phyloP scores from a whole-genome alignment of 306 rosid genomes.

The Vicia faba region DNA sequence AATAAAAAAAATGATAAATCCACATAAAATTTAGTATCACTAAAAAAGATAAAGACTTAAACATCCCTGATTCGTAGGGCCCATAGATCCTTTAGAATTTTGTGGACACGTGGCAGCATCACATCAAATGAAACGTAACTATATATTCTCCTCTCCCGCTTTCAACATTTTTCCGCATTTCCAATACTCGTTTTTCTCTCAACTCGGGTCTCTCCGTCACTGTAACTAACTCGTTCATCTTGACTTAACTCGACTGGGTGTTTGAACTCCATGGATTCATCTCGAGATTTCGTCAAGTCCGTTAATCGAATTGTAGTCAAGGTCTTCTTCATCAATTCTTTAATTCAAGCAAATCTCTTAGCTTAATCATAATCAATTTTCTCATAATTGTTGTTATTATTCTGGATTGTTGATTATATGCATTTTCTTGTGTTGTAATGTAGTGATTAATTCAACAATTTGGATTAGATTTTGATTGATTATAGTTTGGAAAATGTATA shows the following conservation, averaged over 20 bases:
- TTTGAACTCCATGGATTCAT: conserved; percentile 42
- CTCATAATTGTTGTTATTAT: not conserved
- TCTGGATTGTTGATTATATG: not conserved
- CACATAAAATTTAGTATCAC: not conserved
- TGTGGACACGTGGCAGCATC: conserved; percentile 3
- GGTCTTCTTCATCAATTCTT: too few species aligned
- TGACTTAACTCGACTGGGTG: not conserved
- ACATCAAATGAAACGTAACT: not conserved
- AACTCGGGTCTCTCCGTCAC: conserved; percentile 7
- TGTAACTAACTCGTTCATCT: conserved; percentile 10
- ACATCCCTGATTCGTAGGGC: conserved; percentile 29
- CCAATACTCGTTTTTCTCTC: too few species aligned
- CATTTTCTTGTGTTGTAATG: not conserved
- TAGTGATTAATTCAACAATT: not conserved
- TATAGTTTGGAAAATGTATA: not conserved
- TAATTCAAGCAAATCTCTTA: not conserved
- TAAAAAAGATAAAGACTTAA: not conserved
- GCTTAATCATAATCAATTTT: not conserved
- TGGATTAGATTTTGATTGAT: not conserved
- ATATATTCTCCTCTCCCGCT: not conserved
- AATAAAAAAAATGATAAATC: too few species aligned
- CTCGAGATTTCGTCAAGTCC: conserved; percentile 38
- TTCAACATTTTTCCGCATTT: not conserved
- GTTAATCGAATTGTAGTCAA: conserved; percentile 14
- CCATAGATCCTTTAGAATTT: not conserved